These are phyloP conservation scores for Sorghum bicolor DNA, from an alignment of 176 grass and related monocot species.

Conservation along the genomic window DNA sequence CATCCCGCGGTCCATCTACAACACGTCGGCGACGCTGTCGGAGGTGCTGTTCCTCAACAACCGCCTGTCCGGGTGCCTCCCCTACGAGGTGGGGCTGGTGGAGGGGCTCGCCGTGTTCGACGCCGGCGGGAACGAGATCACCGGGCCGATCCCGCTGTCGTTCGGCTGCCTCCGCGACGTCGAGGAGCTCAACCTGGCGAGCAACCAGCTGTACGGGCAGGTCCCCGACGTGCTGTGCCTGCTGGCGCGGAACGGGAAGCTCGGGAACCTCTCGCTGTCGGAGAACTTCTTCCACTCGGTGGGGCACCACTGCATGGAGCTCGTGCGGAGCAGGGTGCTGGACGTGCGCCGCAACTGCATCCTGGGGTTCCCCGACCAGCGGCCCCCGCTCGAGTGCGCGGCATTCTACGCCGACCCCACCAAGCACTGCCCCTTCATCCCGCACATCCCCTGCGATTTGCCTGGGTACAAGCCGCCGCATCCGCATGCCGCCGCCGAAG, in stretches of 20 bases:
- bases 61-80: slow-evolving; percentile 63
- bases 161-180: slow-evolving; percentile 61
- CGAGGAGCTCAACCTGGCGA: slow-evolving; percentile 66
- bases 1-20: slow-evolving; percentile 57
- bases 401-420: slow-evolving; percentile 45
- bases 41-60: slow-evolving; percentile 93
- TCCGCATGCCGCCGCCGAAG: background rate
- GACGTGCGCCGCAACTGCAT: slow-evolving; percentile 77
- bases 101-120: slow-evolving; percentile 57
- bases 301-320: slow-evolving; percentile 50
- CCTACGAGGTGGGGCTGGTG: slow-evolving; percentile 68
- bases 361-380: slow-evolving; percentile 54
- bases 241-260: slow-evolving; percentile 51
- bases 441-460: slow-evolving; percentile 61
- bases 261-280: slow-evolving; percentile 66
- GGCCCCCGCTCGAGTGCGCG: slow-evolving; percentile 52
- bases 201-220: slow-evolving; percentile 61
- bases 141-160: slow-evolving; percentile 69
- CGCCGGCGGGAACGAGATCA: slow-evolving; percentile 55
- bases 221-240: slow-evolving; percentile 72
- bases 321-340: slow-evolving; percentile 45
- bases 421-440: slow-evolving; percentile 58
- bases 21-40: slow-evolving; percentile 40
- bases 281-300: slow-evolving; percentile 76
- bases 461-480: slow-evolving; percentile 24